Percentiles rank a stretch among this genome's conserved stretches.
phyloP scores from a whole-genome alignment of 1,139 yeast species.

The Debaryomyces sp. region DNA sequence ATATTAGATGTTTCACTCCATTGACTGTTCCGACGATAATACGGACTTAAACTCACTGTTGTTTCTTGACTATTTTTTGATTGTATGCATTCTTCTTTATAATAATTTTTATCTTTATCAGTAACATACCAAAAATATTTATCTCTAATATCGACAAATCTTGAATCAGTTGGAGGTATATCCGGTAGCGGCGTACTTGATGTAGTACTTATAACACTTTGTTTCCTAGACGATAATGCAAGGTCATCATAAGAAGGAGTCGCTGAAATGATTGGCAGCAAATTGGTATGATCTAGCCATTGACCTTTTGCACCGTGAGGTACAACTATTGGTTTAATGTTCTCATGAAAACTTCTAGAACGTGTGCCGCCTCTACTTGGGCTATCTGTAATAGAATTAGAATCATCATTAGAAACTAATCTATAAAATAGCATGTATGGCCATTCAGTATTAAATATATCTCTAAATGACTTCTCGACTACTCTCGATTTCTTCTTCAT shows the following conservation, averaged over 20 bases:
- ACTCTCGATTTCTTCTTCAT: constrained; percentile 44
- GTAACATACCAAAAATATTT: constrained; percentile 56
- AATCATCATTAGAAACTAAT: constrained; percentile 47
- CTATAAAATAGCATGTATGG: constrained; percentile 76
- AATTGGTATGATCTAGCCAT: constrained; percentile 2
- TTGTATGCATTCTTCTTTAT: constrained; percentile 31
- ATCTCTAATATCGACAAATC: constrained; percentile 46
- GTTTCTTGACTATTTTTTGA: constrained; percentile 22
- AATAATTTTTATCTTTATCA: constrained; percentile 43
- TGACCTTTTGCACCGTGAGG: constrained; percentile 38
- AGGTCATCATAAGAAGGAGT: constrained; percentile 13
- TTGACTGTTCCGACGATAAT: constrained; percentile 45
- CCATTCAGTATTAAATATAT: constrained; percentile 62
- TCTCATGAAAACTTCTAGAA: neutral
- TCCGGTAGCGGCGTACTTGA: constrained; percentile 31
- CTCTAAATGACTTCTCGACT: constrained; percentile 54
- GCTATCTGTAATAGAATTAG: constrained; percentile 1
- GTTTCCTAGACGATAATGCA: constrained; percentile 8
- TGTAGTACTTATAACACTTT: constrained; percentile 9
- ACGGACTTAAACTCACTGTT: constrained; percentile 35
- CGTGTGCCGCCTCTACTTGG: constrained; percentile 1
- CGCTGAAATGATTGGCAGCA: constrained; percentile 26
- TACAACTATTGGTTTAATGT: constrained; percentile 22
- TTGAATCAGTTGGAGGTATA: constrained; percentile 34
- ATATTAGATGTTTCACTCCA: constrained; percentile 31